These are phyloP conservation scores for Ustilago trichophora DNA, from an alignment of 1,284 basidiomycete genomes.

Conservation along the genomic window DNA sequence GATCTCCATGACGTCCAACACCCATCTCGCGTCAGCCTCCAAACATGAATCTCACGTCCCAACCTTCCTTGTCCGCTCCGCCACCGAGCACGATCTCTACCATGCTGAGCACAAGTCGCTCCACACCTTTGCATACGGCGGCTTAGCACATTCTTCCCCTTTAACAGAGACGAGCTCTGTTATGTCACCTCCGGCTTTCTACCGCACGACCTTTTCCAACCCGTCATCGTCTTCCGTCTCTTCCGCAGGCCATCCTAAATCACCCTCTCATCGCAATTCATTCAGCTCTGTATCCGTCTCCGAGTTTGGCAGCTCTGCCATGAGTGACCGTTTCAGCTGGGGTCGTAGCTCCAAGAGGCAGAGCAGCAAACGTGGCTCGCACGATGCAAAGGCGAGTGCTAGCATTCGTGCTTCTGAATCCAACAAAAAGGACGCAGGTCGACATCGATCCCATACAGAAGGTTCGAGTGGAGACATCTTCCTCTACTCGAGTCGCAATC, in stretches of 20 bases:
- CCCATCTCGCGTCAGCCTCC: slow-evolving; percentile 1
- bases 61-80: slow-evolving; percentile 32
- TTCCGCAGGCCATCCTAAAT: slow-evolving; percentile 26
- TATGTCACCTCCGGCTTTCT: slow-evolving; percentile 27
- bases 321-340: slow-evolving; percentile 46
- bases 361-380: slow-evolving; percentile 33
- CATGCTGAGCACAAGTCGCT: slow-evolving; percentile 31
- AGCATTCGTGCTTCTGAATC: slow-evolving; percentile 14
- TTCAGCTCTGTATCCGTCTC: slow-evolving; percentile 46
- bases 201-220: slow-evolving; percentile 44
- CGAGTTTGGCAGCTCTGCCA: slow-evolving; percentile 30
- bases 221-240: slow-evolving; percentile 46
- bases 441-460: slow-evolving; percentile 35
- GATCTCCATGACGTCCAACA: slow-evolving; percentile 1
- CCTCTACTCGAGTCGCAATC: slow-evolving; percentile 35
- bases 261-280: slow-evolving; percentile 43
- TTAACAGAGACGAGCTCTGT: slow-evolving; percentile 11
- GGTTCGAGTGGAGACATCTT: slow-evolving; percentile 42
- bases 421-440: slow-evolving; percentile 12
- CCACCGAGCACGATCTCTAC: slow-evolving; percentile 40
- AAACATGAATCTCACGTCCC: slow-evolving; percentile 40
- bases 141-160: slow-evolving; percentile 13
- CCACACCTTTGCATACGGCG: slow-evolving; percentile 30
- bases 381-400: slow-evolving; percentile 18
- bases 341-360: slow-evolving; percentile 28